Base-by-base conservation (phyloP, 2,329 filamentous ascomycete genomes). In the Apiospora sp. region DNA sequence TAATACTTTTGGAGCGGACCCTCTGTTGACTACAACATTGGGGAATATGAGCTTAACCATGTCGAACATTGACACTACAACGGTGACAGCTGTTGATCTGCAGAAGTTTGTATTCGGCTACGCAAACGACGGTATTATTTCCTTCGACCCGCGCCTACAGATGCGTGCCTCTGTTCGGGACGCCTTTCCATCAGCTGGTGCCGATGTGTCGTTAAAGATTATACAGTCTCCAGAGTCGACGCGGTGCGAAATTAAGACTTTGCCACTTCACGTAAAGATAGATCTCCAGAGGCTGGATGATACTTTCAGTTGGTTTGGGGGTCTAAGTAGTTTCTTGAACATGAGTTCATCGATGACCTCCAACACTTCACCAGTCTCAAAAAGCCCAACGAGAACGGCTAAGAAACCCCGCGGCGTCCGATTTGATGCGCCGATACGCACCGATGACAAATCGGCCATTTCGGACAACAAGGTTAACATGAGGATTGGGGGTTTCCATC, bases 291-390 rank as follows among this genome's bases (percentile, higher is more conserved):
- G 90, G 71, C 84, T 98, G 30, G 96, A 98, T 77, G 95, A 98
- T 77, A 94, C 94, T 0, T 91, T 98, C 73, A 90, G 91, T 72
- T 94, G 94, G 87, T 95, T 98, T 82, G 96, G 96, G 48, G 96
- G 96, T 0, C 85, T 99, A 61, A 98, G 95, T 81, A 94, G 95
- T 75, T 92, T 99, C 70, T 85, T 99, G 61, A 97, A 96, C 77
- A 89, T 98, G 80, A 94, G 95, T 74, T 93, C 90, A 73, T 98
- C 96, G 0, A 93, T 97, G 75, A 90, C 92, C 14, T 95, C 93
- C 0, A 92, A 90, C 73, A 88, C 90, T n/a, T 90, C 91, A 0
- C 84, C 85, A 19, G 81, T 81, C 3, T 81, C 83, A 46, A 82
- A 82, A 61, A 77, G 77, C 10, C 79, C 83, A 4, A 77, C 79